These are phyloP conservation scores for Neonectria sp. DNA, from an alignment of 2,329 filamentous ascomycete species.

Conservation along the genomic window DNA sequence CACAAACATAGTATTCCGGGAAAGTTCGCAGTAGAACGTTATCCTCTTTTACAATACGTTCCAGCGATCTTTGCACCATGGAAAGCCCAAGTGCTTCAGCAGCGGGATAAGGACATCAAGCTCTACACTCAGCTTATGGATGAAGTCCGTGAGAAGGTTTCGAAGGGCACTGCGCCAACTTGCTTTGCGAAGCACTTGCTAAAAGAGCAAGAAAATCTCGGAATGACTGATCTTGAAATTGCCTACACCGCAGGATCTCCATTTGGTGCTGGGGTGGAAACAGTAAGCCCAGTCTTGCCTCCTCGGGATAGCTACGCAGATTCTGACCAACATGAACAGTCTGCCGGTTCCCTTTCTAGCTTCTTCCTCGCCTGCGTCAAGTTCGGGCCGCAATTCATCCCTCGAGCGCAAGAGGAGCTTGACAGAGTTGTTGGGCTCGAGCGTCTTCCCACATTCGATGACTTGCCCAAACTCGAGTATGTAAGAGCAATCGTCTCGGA, in stretches of 20 bases:
- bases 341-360: conserved; percentile 62
- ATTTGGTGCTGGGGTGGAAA: conserved; percentile 62
- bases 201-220: conserved; percentile 55
- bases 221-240: conserved; percentile 59
- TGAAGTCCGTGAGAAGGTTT: conserved; percentile 55
- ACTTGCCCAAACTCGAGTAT: conserved; percentile 53
- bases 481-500: conserved; percentile 56
- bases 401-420: conserved; percentile 57
- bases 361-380: conserved; percentile 68
- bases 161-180: conserved; percentile 49
- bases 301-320: accelerated
- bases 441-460: conserved; percentile 56
- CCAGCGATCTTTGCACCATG: conserved; percentile 57
- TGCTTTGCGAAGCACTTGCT: conserved; percentile 63
- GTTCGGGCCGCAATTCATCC: conserved; percentile 65
- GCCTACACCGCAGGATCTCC: conserved; percentile 62
- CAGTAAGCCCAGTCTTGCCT: conserved; percentile 47
- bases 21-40: conserved; percentile 57
- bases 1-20: conserved; percentile 41
- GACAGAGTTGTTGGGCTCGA: conserved; percentile 56
- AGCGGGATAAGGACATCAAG: conserved; percentile 55
- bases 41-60: conserved; percentile 57
- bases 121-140: conserved; percentile 59
- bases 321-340: conserved; percentile 47
- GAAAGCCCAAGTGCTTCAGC: conserved; percentile 56